phyloP scores from a whole-genome alignment of 2,329 filamentous ascomycete genomes.

The Sclerotinia sclerotiorum region DNA sequence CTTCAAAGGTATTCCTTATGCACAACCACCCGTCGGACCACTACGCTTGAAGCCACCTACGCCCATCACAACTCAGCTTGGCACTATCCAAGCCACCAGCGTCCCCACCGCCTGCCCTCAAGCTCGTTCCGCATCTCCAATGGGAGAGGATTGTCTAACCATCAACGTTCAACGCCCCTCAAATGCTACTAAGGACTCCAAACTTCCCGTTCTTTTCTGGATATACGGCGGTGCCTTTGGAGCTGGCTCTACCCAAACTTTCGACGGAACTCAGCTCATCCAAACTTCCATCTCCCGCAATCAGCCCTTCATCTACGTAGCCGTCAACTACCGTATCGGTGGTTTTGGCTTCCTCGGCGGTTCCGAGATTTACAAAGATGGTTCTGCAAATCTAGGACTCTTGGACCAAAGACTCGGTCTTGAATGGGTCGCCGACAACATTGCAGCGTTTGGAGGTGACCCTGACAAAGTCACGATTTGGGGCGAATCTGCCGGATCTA shows the following conservation, averaged over 20 bases:
- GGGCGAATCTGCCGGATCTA: slow-evolving; percentile 59
- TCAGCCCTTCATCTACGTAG: slow-evolving; percentile 55
- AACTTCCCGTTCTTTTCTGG: slow-evolving; percentile 44
- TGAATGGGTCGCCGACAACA: slow-evolving; percentile 70
- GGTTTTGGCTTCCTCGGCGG: slow-evolving; percentile 68
- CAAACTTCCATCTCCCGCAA: slow-evolving; percentile 62
- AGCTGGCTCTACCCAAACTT: slow-evolving; percentile 51
- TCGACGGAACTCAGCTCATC: slow-evolving; percentile 51
- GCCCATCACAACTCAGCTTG: slow-evolving; percentile 28
- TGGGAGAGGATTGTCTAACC: slow-evolving; percentile 42
- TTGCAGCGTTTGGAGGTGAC: slow-evolving; percentile 63
- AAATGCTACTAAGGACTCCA: slow-evolving; percentile 51
- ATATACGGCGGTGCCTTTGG: slow-evolving; percentile 37
- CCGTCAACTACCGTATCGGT: slow-evolving; percentile 63
- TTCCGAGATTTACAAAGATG: slow-evolving; percentile 50
- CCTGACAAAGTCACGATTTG: slow-evolving; percentile 52
- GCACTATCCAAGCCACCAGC: slow-evolving; percentile 35
- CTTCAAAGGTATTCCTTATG: slow-evolving; percentile 42
- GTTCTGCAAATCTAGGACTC: slow-evolving; percentile 61
- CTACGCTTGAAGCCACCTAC: slow-evolving; percentile 47
- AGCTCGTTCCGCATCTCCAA: background rate
- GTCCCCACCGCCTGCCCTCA: slow-evolving; percentile 42
- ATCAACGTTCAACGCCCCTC: slow-evolving; percentile 44
- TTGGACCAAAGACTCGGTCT: slow-evolving; percentile 60
- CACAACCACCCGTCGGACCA: slow-evolving; percentile 44